These are phyloP conservation scores for Dictyostelium brefeldianum DNA, from an alignment of 78 protist genomes.

Conservation along the genomic window DNA sequence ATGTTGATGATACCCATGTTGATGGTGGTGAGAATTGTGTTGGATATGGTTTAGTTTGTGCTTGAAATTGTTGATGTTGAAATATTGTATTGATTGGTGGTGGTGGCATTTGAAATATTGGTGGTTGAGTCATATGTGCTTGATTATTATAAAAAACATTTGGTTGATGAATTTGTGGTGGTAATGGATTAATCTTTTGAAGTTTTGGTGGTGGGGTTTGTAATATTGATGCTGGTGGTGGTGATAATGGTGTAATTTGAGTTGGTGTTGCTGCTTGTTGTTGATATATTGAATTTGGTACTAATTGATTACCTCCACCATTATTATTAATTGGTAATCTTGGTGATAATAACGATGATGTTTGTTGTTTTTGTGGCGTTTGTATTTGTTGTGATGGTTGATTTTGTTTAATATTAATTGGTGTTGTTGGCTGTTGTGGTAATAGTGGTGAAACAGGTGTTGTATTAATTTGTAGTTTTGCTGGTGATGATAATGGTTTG, in stretches of 20 bases:
- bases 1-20: not conserved
- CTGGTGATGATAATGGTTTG: not conserved
- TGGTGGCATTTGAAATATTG: not conserved
- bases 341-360: not conserved
- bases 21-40: not conserved
- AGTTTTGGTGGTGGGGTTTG: not conserved
- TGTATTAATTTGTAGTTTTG: not conserved
- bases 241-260: not conserved
- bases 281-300: not conserved
- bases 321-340: not conserved
- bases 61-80: conserved; percentile 41
- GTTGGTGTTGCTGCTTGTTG: not conserved
- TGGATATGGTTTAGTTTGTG: not conserved
- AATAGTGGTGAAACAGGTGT: not conserved
- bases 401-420: not conserved
- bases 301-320: no score
- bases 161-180: not conserved
- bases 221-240: not conserved
- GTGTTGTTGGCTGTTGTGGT: not conserved
- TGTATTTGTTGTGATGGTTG: not conserved
- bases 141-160: not conserved
- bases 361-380: not conserved
- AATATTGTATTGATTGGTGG: not conserved
- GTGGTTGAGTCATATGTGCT: not conserved
- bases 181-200: not conserved